A percentile compares a stretch with the other conserved stretches of the same genome.
These are phyloP conservation scores for Vitis riparia DNA, from an alignment of 164 flowering plant species.

Conservation along the genomic window DNA sequence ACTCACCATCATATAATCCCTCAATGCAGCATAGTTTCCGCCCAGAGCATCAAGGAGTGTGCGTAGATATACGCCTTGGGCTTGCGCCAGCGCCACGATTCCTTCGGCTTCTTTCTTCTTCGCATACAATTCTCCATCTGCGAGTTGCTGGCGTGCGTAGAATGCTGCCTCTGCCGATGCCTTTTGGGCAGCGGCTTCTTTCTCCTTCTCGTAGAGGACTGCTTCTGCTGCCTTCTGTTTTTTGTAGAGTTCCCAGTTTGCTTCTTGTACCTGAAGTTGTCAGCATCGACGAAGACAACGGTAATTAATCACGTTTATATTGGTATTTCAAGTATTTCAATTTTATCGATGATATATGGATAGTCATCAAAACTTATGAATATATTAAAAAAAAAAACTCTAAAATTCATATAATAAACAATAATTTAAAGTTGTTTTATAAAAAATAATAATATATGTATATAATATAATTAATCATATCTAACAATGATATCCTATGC, in stretches of 20 bases:
- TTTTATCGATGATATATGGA: no score
- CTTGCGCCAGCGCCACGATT: slow-evolving; percentile 17
- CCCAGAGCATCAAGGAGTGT: slow-evolving; percentile 17
- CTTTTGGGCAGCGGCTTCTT: slow-evolving; percentile 23
- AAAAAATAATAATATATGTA: no score
- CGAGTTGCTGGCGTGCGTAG: slow-evolving; percentile 17
- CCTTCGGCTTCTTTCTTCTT: slow-evolving; percentile 34
- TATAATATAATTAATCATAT: no score
- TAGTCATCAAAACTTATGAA: no score
- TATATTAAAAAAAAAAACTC: rapidly evolving
- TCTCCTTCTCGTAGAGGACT: slow-evolving; percentile 14
- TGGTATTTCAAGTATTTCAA: no score
- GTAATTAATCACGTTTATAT: no score
- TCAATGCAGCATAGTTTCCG: slow-evolving; percentile 22
- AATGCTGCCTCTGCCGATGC: slow-evolving; percentile 19
- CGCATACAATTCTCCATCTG: slow-evolving; percentile 20
- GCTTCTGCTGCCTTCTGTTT: slow-evolving; percentile 37
- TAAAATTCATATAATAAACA: no score
- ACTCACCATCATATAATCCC: slow-evolving; percentile 25
- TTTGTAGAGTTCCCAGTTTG: slow-evolving; percentile 26
- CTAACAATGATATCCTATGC: no score
- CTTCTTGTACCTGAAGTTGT: slow-evolving; percentile 31
- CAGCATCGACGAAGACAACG: no score
- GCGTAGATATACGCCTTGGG: slow-evolving; percentile 22
- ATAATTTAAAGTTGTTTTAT: no score